phyloP scores from a whole-genome alignment of 495 filamentous ascomycete species.

The Saxispiralis lemnorum region DNA sequence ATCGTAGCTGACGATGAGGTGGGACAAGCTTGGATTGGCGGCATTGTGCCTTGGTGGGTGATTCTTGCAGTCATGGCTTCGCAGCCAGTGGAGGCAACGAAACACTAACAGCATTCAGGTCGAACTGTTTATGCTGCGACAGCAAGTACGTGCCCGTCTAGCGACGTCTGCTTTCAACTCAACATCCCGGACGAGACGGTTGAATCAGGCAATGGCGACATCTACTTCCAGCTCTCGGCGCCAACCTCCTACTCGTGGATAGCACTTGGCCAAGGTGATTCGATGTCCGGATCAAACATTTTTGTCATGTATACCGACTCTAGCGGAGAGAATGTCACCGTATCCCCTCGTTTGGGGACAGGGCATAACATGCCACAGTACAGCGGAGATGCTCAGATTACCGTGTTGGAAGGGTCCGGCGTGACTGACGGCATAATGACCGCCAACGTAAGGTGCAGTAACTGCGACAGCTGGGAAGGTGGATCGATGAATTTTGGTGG shows the following conservation, averaged over 20 bases:
- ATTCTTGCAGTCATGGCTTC: too few relatives aligned
- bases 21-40: too few relatives aligned
- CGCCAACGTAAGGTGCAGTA: conserved; percentile 28
- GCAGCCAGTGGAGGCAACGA: not conserved
- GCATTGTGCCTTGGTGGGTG: too few relatives aligned
- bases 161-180: conserved; percentile 21
- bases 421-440: conserved; percentile 23
- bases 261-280: conserved; percentile 23
- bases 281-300: conserved; percentile 23
- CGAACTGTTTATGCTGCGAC: conserved; percentile 14
- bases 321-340: conserved; percentile 23
- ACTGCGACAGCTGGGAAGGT: conserved; percentile 40
- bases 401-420: conserved; percentile 23
- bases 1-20: too few relatives aligned
- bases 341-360: conserved; percentile 20
- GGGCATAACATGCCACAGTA: conserved; percentile 17
- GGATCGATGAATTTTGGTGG: conserved; percentile 29
- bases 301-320: conserved; percentile 24
- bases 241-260: conserved; percentile 23
- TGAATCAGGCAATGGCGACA: conserved; percentile 22
- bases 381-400: conserved; percentile 18
- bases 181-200: conserved; percentile 23
- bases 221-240: conserved; percentile 25
- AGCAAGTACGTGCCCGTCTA: conserved; percentile 11
- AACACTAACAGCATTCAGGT: conserved; percentile 3